Evolutionary conservation across 208 protist genomes (phyloP).

Genomic region (Trypanosomatidae sp.): DNA sequence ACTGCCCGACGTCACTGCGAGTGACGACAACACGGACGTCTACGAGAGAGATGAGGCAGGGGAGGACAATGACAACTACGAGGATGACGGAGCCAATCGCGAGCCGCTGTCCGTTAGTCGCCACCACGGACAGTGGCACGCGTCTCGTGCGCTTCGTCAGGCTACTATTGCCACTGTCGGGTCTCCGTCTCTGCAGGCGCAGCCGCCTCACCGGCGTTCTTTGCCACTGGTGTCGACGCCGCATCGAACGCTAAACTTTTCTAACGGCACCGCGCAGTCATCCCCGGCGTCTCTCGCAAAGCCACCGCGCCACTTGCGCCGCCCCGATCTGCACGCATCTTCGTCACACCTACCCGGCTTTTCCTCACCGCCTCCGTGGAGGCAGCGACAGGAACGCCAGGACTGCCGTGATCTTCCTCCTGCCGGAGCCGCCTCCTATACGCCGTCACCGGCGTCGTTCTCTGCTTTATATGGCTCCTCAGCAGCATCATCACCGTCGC

Average conservation of each 20-base stretch:
- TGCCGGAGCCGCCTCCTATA: neutral
- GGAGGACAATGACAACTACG: neutral
- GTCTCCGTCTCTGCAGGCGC: neutral
- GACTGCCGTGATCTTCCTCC: neutral
- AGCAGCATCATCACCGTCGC: conserved; percentile 1
- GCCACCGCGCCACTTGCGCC: conserved; percentile 14
- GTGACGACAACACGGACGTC: neutral
- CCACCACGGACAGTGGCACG: neutral
- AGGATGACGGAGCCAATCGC: neutral
- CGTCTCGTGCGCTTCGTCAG: neutral
- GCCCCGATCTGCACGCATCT: conserved; percentile 15
- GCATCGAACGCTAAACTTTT: conserved; percentile 16
- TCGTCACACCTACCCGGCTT: neutral
- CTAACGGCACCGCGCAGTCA: conserved; percentile 3
- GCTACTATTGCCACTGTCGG: neutral
- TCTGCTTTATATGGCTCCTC: neutral
- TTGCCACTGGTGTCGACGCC: conserved; percentile 10
- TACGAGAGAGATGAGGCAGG: neutral
- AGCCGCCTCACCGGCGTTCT: neutral
- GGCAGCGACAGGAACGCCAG: conserved; percentile 2
- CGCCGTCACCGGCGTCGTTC: neutral
- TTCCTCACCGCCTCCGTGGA: conserved; percentile 9
- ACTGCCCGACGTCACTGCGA: neutral
- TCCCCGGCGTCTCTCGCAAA: conserved; percentile 19
- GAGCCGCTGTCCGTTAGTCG: neutral